phyloP scores from a whole-genome alignment of 345 rosid genomes.

The Hibiscus trionum region DNA sequence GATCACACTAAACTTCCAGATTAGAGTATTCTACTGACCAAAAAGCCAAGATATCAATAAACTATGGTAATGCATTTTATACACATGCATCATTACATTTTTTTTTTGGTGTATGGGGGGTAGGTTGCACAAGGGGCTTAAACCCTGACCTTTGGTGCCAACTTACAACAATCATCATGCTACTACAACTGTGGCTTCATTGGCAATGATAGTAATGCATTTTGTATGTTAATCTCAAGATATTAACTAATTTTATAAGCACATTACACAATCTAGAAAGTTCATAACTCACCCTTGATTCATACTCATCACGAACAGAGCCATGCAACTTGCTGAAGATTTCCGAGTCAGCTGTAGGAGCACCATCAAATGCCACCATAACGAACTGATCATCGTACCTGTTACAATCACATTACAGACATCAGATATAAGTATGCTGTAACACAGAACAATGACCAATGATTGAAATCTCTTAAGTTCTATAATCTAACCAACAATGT shows the following conservation, averaged over 20 bases:
- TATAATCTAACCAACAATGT: background rate
- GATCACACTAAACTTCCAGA: background rate
- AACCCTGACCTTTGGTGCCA: too few relatives aligned
- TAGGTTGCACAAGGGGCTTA: too few relatives aligned
- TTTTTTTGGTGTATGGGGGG: too few relatives aligned
- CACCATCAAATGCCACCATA: slow-evolving; percentile 64
- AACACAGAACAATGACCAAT: slow-evolving; percentile 1
- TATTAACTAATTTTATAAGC: background rate
- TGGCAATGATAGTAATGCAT: background rate
- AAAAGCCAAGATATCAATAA: background rate
- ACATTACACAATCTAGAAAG: background rate
- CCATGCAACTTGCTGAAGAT: slow-evolving; percentile 55
- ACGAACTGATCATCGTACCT: slow-evolving; percentile 82
- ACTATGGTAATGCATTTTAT: background rate
- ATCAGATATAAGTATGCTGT: slow-evolving; percentile 13
- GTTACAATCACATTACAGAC: slow-evolving; percentile 20
- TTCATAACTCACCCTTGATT: slow-evolving; percentile 59
- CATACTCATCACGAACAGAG: slow-evolving; percentile 69
- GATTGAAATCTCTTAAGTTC: background rate
- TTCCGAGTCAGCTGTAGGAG: slow-evolving; percentile 90
- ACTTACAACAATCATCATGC: too few relatives aligned
- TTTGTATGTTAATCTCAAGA: background rate
- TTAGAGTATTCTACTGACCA: slow-evolving; percentile 1
- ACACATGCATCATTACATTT: too few relatives aligned
- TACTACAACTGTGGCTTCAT: too few relatives aligned